Evolutionary conservation across 1,284 basidiomycete genomes (phyloP).

Genomic region (Phellopilus nigrolimitatus): DNA sequence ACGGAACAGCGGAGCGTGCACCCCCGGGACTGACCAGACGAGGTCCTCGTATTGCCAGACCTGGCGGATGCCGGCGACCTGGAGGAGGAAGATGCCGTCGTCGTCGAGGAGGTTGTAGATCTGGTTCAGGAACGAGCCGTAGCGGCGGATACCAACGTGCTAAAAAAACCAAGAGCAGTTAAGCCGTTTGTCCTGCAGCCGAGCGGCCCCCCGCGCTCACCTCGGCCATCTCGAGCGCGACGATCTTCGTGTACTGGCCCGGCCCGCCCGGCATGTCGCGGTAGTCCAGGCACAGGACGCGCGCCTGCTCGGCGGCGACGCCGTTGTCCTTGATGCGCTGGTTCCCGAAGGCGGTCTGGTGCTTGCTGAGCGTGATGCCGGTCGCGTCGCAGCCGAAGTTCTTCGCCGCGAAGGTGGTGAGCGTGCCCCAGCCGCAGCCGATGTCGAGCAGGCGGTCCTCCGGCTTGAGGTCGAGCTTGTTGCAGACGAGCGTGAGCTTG

Average conservation of each 20-base stretch:
- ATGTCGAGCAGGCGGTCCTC: conserved; percentile 85
- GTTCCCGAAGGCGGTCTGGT: conserved; percentile 92
- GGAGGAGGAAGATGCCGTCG: conserved; percentile 92
- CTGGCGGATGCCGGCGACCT: conserved; percentile 93
- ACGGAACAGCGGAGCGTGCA: too few relatives aligned
- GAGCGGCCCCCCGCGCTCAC: too few relatives aligned
- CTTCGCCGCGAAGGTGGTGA: conserved; percentile 92
- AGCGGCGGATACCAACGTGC: conserved; percentile 95
- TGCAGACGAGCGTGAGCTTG: conserved; percentile 93
- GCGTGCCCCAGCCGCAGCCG: conserved; percentile 98
- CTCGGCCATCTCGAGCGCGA: conserved; percentile 98
- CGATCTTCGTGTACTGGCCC: conserved; percentile 91
- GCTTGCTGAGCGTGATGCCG: conserved; percentile 88
- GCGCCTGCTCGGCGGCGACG: conserved; percentile 69
- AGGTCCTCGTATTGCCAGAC: conserved; percentile 98
- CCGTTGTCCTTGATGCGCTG: conserved; percentile 84
- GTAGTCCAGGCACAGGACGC: conserved; percentile 94
- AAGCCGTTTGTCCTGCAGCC: too few relatives aligned
- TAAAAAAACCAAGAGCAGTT: conserved; percentile 29
- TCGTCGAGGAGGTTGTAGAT: conserved; percentile 94
- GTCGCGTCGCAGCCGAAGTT: conserved; percentile 96
- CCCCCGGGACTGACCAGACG: conserved; percentile 78
- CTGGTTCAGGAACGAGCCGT: conserved; percentile 84
- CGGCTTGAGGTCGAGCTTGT: conserved; percentile 86
- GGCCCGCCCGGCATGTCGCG: conserved; percentile 83